Base-by-base conservation (phyloP, 306 rosid genomes). In the Sophora flavescens region DNA sequence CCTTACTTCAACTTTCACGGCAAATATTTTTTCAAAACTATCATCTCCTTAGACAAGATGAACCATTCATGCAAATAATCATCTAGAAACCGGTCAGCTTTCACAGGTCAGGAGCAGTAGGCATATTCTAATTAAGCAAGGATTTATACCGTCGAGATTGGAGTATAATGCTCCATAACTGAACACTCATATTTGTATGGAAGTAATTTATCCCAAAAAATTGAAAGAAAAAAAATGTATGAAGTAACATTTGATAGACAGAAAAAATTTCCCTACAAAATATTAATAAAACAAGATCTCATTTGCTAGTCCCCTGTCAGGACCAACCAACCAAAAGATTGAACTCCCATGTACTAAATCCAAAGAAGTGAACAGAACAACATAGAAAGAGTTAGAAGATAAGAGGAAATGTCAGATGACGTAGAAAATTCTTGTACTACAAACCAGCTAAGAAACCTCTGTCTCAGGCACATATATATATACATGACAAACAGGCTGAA, bases 381-480 rank as follows among this genome's bases (percentile, higher is more conserved):
- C 83, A 80, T 42, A 61, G 15, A 54, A 56, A 68, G 60, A 35
- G 78, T 35, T 78, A 44, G 70, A 73, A 68, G 17, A 58, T 67
- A 66, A 68, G 81, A 73, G 15, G 30, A 78, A 84, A 87, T 61
- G 90, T 87, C 80, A 67, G 81, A 62, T 50, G 85, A 75, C 75
- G 15, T 51, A n/a, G 77, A 82, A 84, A 80, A 75, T 74, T 82
- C 81, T 82, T 69, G 58, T 35, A 73, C 97, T 87, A 87, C 88
- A 86, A 81, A 86, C 82, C 83, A 87, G 52, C 94, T 80, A 80
- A 90, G 60, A 74, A 75, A 87, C 79, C 91, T 78, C 92, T 61
- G 83, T 83, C 88, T 81, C 86, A 42, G 78, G 91, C 81, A 88
- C 78, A 82, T 86, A 86, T 88, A 89, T 88, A 89, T 87, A 84